Base-by-base conservation (phyloP, 805 yeast genomes). In the Zygoascus bituminiphila region DNA sequence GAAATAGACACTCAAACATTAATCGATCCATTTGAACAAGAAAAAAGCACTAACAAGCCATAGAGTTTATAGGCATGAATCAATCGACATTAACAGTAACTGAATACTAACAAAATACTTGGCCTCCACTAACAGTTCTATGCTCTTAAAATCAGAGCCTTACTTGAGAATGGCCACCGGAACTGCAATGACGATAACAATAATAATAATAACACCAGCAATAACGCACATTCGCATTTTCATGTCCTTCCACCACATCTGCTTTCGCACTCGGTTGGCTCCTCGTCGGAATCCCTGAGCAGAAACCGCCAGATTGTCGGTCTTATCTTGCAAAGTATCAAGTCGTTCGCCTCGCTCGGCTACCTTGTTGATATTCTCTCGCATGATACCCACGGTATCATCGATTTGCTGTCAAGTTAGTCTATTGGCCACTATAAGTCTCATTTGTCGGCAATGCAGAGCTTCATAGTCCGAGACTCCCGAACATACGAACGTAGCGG, bases 241-340 rank as follows among this genome's bases (percentile, higher is more conserved):
- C 79, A 93, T 77, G 66, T 91, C 96, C 69, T 93, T 91, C 85
- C 95, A 86, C 98, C 98, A 91, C 97, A 91, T 91, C 64, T 89
- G 95, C 68, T 89, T 91, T 70, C 98, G 85, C 43, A 91, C 97
- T 60, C 95, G 82, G 71, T 91, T 91, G 51, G 98, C 98, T 37
- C 96, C 95, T 65, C 95, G 79, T 65, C 94, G 87, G 73, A 93
- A 91, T 33, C 95, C 93, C 58, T 87, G 91, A 8, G 98, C 98
- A 42, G 87, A 79, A 42, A 82, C 87, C 40, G 95, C 95, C 59
- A 91, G 76, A 65, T 85, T 88, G 61, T 88, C 95, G 8, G 98
- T 93, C 64, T 88, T 86, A 64, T 86, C 93, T 62, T 89, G 96
- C 57, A 91, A 82, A 42, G 88, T 81, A 58, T 91, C 96, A 55